Evolutionary conservation across 225 moss, liverwort and hornwort species (phyloP).

Genomic region (Polytrichum commune): DNA sequence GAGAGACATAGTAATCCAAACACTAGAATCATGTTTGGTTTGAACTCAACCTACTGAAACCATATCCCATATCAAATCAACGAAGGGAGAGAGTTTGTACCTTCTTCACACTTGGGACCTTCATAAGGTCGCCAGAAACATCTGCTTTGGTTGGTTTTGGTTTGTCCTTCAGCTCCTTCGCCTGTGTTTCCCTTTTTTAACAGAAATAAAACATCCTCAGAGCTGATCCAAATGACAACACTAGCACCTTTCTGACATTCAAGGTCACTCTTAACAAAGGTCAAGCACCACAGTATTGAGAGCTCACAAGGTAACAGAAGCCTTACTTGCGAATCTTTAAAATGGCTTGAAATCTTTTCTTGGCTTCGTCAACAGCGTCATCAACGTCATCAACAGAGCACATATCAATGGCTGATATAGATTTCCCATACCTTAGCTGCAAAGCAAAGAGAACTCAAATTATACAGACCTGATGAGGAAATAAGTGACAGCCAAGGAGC

Average conservation of each 20-base stretch:
- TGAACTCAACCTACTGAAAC: no score
- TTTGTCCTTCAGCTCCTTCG: constrained; percentile 92
- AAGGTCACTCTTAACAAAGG: background rate
- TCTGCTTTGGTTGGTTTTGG: constrained; percentile 76
- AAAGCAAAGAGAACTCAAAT: background rate
- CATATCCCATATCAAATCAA: no score
- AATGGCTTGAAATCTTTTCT: constrained; percentile 88
- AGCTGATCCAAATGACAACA: background rate
- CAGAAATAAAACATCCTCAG: background rate
- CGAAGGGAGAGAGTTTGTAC: constrained; percentile 12
- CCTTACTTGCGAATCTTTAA: constrained; percentile 90
- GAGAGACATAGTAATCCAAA: no score
- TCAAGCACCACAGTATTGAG: no score
- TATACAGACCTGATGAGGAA: no score
- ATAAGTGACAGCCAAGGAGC: no score
- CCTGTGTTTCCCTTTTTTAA: constrained; percentile 46
- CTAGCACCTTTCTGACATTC: no score
- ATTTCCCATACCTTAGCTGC: constrained; percentile 73
- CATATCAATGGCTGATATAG: constrained; percentile 80
- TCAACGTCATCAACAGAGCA: constrained; percentile 72
- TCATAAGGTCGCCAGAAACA: constrained; percentile 60
- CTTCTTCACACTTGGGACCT: constrained; percentile 66
- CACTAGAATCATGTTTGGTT: no score
- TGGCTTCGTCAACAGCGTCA: constrained; percentile 77
- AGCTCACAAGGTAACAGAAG: background rate